Evolutionary conservation across 192 early-diverging fungal genomes (phyloP), one percentile per base, ranked within the genome.

Genomic region (Thamnidium elegans): DNA sequence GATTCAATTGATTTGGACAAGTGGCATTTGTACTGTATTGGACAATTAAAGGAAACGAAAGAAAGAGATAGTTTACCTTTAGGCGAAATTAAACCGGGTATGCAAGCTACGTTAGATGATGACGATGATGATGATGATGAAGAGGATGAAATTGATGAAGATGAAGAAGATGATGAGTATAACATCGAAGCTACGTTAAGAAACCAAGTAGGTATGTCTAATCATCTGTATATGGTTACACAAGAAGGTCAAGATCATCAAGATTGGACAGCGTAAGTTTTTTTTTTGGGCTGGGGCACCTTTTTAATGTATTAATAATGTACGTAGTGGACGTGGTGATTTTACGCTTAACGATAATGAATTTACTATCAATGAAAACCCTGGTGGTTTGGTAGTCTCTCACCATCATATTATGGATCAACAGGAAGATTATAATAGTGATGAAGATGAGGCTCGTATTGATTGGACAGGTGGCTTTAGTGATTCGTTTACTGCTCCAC

Each of bases 1-100:
- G 79, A 79, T 14, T 75, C 54, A 55, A 70, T 83, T 44, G 80
- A 83, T 62, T 71, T 80, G 7, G 76, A 77, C 9, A 70, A 72
- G 13, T 86, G 84, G 84, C 71, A 81, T 48, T 69, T 77, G 21
- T 86, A 82, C 63, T 81, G 82, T 31, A 43, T 50, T 30, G 50
- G 61, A 14, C 53, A 55, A 15, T 42, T 70, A 11, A 50, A 44
- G 9, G 71, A 60, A n/a, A 61, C 65, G 15, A 70, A 63, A 36
- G 65, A 73, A 46, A 32, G 68, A 13, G 68, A 70, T 56, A 73
- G 75, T 31, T 68, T 70, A 5, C 75, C 79, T 21, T 60, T 83
- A 15, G 84, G 81, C 61, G 81, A 80, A 2, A 76, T 58, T 78
- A 75, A 34, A 56, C 55, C 31, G 36, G 31, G 55, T 56, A 59